Evolutionary conservation across 106 monocot genomes (phyloP), one percentile per base, ranked within the genome.

Genomic region (Dendrobium huoshanense): DNA sequence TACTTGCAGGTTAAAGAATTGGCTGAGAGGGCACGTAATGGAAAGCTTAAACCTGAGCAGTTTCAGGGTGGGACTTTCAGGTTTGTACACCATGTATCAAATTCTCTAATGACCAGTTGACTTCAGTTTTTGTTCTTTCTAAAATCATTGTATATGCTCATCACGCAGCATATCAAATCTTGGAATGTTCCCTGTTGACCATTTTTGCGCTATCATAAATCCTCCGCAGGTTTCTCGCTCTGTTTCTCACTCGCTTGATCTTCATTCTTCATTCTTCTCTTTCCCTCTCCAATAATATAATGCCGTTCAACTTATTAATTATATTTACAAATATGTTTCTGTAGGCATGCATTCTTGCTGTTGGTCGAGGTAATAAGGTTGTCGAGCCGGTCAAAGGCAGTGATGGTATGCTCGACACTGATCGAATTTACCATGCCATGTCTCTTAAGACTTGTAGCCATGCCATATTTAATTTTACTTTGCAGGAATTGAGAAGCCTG

Each of bases 11-110:
- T 99, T 42, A 99, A 95, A 84, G 93, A 93, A 77, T 85, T 99
- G 80, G 99, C 99, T 79, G 93, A 90, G 85, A 99, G 93, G 73
- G 99, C 99, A 58, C 88, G 99, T 29, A 65, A 79, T 80, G 99
- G 99, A 77, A 99, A 95, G 85, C 95, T 99, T 81, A 76, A 82
- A 43, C 99, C 99, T 80, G 80, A 89, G 47, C 77, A 99, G 64
- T 99, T 87, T 85, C 99, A 95, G 87, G 99, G 99, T 64, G 99
- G 99, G 6, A 95, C 99, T 80, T 99, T 99, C 87, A 99, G 99
- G 99, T 93, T 54, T 67, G 73, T 85, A 24, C 56, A 7, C 41
- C 5, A 41, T 41, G 17, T 17, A 37, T 41, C 27, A 72, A 77
- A 41, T 22, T 61, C 6, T 80, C 55, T 64, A 45, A 61, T 11